Conservation (phyloP, 1,284 basidiomycete species). For the Boletus smithii region DNA sequence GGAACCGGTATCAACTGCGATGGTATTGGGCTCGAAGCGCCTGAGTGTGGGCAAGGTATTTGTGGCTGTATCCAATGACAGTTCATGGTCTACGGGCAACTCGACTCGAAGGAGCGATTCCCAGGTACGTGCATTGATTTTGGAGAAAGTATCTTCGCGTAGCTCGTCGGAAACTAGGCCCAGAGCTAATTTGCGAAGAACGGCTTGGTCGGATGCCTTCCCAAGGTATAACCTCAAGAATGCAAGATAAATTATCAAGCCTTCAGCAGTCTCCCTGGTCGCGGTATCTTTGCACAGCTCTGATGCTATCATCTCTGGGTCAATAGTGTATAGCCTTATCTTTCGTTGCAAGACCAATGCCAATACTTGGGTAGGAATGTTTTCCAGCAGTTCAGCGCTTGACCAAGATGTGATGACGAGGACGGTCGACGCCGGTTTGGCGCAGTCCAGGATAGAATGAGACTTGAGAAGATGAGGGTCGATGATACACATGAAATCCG, state of each 20-base stretch:
- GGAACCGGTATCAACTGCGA: slow-evolving; percentile 55
- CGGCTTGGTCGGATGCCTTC: slow-evolving; percentile 48
- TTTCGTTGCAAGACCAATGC: slow-evolving; percentile 44
- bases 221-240: slow-evolving; percentile 75
- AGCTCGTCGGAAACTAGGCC: slow-evolving; percentile 40
- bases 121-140: slow-evolving; percentile 56
- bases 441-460: slow-evolving; percentile 58
- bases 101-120: slow-evolving; percentile 51
- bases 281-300: slow-evolving; percentile 33
- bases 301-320: slow-evolving; percentile 46
- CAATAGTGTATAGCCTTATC: slow-evolving; percentile 58
- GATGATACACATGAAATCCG: slow-evolving; percentile 69
- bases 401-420: slow-evolving; percentile 65
- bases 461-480: slow-evolving; percentile 66
- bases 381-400: slow-evolving; percentile 54
- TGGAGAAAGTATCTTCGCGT: slow-evolving; percentile 43
- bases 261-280: slow-evolving; percentile 44
- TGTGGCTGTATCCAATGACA: slow-evolving; percentile 21
- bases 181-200: slow-evolving; percentile 51
- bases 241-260: slow-evolving; percentile 56
- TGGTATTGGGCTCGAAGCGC: slow-evolving; percentile 66
- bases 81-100: slow-evolving; percentile 25
- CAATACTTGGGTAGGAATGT: slow-evolving; percentile 45
- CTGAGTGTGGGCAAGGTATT: slow-evolving; percentile 42
- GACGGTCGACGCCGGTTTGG: slow-evolving; percentile 54